These are phyloP conservation scores for Solanum hybrid DNA, from an alignment of 305 asterid species.

Conservation along the genomic window DNA sequence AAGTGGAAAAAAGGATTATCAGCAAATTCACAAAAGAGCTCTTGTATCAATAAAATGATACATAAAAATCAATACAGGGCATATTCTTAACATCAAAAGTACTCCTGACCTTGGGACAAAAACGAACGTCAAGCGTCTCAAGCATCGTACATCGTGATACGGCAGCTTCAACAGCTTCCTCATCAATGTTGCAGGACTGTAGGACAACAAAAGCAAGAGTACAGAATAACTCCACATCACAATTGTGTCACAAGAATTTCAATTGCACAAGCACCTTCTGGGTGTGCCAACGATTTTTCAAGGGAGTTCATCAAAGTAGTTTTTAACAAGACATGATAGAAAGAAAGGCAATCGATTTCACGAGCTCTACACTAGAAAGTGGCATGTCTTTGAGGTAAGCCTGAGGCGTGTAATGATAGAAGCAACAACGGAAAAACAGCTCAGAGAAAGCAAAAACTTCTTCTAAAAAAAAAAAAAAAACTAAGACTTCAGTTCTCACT, in stretches of 20 bases:
- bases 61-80: background rate
- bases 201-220: background rate
- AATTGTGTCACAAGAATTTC: background rate
- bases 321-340: background rate
- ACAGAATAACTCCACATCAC: background rate
- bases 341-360: background rate
- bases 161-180: conserved; percentile 72
- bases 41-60: background rate
- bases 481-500: background rate
- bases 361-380: background rate
- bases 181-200: conserved; percentile 79
- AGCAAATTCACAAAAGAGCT: background rate
- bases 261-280: background rate
- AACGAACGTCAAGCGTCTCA: conserved; percentile 94
- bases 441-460: background rate
- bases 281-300: background rate
- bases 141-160: conserved; percentile 56
- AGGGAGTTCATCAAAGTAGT: background rate
- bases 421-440: background rate
- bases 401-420: background rate
- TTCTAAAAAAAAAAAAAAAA: background rate
- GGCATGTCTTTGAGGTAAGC: background rate
- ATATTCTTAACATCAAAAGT: background rate
- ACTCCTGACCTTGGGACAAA: conserved; percentile 61
- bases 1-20: background rate